Conservation (phyloP, 805 yeast species). For the Lipomyces kockii region DNA sequence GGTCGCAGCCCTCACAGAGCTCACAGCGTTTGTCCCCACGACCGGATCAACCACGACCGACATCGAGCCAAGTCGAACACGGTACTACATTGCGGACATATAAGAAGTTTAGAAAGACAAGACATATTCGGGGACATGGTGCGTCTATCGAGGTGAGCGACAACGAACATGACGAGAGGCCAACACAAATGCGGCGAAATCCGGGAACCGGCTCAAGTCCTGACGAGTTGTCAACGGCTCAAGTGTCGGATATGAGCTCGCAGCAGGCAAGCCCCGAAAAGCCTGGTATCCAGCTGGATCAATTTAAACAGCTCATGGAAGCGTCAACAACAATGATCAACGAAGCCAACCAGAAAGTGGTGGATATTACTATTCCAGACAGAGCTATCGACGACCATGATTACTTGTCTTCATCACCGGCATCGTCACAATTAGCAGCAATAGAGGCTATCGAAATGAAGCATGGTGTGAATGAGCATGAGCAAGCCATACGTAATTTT, state of each 20-base stretch:
- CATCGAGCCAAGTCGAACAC: neutral
- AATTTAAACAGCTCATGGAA: neutral
- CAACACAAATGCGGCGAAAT: neutral
- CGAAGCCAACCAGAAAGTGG: neutral
- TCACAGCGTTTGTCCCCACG: neutral
- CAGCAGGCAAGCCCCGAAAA: neutral
- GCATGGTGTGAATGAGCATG: neutral
- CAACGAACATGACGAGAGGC: neutral
- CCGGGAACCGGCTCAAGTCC: neutral
- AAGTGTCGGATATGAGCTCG: neutral
- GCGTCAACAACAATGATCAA: neutral
- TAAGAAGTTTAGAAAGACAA: neutral
- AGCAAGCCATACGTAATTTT: neutral
- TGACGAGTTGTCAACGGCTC: neutral
- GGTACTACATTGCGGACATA: neutral
- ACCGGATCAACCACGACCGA: neutral
- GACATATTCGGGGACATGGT: neutral
- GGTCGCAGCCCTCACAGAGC: neutral
- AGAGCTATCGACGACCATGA: slow-evolving; percentile 3
- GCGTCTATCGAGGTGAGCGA: neutral
- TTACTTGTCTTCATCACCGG: neutral
- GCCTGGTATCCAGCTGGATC: neutral
- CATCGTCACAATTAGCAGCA: neutral
- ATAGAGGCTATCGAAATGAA: slow-evolving; percentile 1
- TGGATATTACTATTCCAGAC: neutral